These are phyloP conservation scores for Syzygium grande DNA, from an alignment of 345 rosid genomes.

Conservation along the genomic window DNA sequence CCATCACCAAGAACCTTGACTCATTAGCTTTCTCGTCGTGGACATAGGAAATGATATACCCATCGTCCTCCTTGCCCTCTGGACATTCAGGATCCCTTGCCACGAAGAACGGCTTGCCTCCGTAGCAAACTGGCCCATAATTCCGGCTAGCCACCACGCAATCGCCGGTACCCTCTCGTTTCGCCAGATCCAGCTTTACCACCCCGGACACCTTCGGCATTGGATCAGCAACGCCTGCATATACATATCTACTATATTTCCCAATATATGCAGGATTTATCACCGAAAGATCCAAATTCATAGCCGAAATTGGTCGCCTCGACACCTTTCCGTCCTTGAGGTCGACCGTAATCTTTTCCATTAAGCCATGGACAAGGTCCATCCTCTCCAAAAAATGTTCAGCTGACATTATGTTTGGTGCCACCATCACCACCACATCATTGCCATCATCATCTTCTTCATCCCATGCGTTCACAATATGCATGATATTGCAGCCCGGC, in stretches of 20 bases:
- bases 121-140: constrained; percentile 28
- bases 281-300: constrained; percentile 39
- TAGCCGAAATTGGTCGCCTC: constrained; percentile 27
- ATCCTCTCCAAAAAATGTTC: constrained; percentile 34
- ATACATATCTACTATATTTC: constrained; percentile 22
- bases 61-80: constrained; percentile 35
- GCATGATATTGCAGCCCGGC: constrained; percentile 37
- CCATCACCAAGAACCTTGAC: constrained; percentile 44
- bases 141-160: constrained; percentile 29
- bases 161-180: constrained; percentile 18
- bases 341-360: constrained; percentile 34
- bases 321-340: constrained; percentile 22
- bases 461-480: constrained; percentile 44
- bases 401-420: constrained; percentile 34
- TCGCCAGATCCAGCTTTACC: neutral
- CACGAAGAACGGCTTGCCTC: constrained; percentile 47
- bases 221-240: constrained; percentile 38
- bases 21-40: constrained; percentile 34
- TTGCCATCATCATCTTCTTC: constrained; percentile 23
- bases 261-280: constrained; percentile 22
- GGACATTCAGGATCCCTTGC: constrained; percentile 23
- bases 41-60: constrained; percentile 32
- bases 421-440: constrained; percentile 18
- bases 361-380: constrained; percentile 34
- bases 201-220: constrained; percentile 23